Evolutionary conservation across 2,329 filamentous ascomycete species (phyloP).

Genomic region (Lachnellula arida): DNA sequence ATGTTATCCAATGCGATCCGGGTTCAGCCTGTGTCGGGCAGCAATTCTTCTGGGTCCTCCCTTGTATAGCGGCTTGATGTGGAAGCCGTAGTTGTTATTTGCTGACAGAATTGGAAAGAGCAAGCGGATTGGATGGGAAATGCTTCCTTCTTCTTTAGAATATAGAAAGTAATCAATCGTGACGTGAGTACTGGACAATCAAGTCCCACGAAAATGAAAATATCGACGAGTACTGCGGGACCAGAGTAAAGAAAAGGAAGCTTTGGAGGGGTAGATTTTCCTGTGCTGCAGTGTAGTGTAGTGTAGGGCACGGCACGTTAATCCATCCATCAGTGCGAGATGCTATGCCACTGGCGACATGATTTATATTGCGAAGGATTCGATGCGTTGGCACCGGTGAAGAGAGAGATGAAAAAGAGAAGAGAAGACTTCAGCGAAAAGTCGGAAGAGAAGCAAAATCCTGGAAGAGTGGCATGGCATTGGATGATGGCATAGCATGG

Average conservation of each 20-base stretch:
- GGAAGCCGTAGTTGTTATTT: not conserved
- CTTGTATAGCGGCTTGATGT: slow-evolving; percentile 6
- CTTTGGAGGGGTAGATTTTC: too few species aligned
- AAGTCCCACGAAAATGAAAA: too few species aligned
- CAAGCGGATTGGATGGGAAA: not conserved
- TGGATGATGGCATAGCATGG: too few species aligned
- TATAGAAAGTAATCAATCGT: too few species aligned
- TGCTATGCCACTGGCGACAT: not conserved
- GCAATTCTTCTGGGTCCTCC: slow-evolving; percentile 20
- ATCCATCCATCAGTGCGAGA: not conserved
- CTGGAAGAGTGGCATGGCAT: not conserved
- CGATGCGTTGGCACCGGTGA: slow-evolving; percentile 14
- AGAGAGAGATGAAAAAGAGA: not conserved
- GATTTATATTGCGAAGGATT: slow-evolving; percentile 10
- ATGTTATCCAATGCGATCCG: not conserved
- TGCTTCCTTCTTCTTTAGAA: not conserved
- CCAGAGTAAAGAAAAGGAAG: too few species aligned
- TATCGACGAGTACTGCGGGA: too few species aligned
- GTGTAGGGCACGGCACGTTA: too few species aligned
- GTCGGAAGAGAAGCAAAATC: not conserved
- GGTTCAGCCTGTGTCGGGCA: slow-evolving; percentile 29
- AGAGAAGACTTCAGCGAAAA: not conserved
- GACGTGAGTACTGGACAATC: not conserved
- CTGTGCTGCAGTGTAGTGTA: too few species aligned
- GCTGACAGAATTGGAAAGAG: not conserved